Conservation (phyloP, 352 stramenopile species). For the Phytophthora agathidicida region DNA sequence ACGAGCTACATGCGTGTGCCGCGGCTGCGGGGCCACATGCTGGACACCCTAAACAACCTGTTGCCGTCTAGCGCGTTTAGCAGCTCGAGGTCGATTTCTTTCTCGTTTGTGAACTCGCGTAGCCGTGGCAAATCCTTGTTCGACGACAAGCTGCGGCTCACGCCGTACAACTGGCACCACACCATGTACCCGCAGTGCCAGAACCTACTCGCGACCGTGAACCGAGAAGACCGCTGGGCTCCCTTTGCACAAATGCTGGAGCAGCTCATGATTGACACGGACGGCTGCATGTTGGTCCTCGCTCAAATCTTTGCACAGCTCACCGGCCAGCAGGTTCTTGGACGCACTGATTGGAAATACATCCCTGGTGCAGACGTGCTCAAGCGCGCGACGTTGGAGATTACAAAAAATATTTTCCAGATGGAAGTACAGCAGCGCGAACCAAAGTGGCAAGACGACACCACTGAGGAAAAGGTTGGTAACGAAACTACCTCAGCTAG, state of each 20-base stretch:
- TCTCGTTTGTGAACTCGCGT: constrained; percentile 26
- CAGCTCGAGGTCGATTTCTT: constrained; percentile 25
- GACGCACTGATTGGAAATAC: constrained; percentile 67
- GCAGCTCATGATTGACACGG: constrained; percentile 40
- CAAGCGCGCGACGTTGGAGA: constrained; percentile 45
- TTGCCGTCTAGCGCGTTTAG: constrained; percentile 17
- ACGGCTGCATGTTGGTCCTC: constrained; percentile 50
- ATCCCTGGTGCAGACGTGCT: constrained; percentile 60
- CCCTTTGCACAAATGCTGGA: constrained; percentile 33
- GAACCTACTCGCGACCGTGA: constrained; percentile 43
- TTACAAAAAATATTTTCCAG: constrained; percentile 48
- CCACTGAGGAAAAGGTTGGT: constrained; percentile 32
- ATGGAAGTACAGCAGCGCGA: constrained; percentile 51
- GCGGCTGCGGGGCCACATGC: constrained; percentile 54
- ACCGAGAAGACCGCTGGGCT: constrained; percentile 56
- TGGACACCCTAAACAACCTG: constrained; percentile 49
- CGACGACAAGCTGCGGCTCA: constrained; percentile 51
- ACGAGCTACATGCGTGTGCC: constrained; percentile 65
- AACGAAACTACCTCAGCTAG: constrained; percentile 25
- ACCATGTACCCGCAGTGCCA: constrained; percentile 60
- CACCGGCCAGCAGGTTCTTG: constrained; percentile 39
- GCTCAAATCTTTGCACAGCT: constrained; percentile 69
- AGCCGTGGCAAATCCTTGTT: constrained; percentile 41
- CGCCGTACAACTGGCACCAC: constrained; percentile 64
- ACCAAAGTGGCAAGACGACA: constrained; percentile 34